These are phyloP conservation scores for Stephania cephalantha DNA, from an alignment of 164 flowering plant species.

Conservation along the genomic window DNA sequence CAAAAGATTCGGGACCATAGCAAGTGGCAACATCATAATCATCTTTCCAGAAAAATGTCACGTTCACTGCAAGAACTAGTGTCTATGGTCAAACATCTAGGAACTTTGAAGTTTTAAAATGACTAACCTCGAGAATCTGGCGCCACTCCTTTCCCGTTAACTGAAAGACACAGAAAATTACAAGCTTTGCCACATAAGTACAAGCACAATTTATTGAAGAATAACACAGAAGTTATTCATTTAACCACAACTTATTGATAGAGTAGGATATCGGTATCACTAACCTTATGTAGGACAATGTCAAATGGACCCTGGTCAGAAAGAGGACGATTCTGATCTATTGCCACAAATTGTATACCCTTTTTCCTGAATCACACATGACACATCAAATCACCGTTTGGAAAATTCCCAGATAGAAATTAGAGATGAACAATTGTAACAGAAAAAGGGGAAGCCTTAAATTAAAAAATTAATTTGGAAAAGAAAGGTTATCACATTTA, in stretches of 20 bases:
- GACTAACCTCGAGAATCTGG: slow-evolving; percentile 82
- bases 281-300: slow-evolving; percentile 79
- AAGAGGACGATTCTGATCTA: slow-evolving; percentile 60
- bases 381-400: background rate
- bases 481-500: too few species aligned
- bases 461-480: too few species aligned
- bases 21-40: too few species aligned
- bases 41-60: background rate
- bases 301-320: slow-evolving; percentile 95
- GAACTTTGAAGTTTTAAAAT: background rate
- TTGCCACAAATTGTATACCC: slow-evolving; percentile 73
- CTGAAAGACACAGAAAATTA: slow-evolving; percentile 14
- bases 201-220: background rate
- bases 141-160: slow-evolving; percentile 67
- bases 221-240: background rate
- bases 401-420: background rate
- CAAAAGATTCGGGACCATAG: too few species aligned
- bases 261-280: background rate
- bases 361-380: slow-evolving; percentile 53
- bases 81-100: background rate
- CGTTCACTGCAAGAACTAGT: background rate
- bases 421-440: background rate
- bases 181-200: background rate
- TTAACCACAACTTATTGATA: background rate
- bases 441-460: too few species aligned